Evolutionary conservation across 352 stramenopile species (phyloP), one percentile per base, ranked within the genome.

Genomic region (Pythium utonaiense): DNA sequence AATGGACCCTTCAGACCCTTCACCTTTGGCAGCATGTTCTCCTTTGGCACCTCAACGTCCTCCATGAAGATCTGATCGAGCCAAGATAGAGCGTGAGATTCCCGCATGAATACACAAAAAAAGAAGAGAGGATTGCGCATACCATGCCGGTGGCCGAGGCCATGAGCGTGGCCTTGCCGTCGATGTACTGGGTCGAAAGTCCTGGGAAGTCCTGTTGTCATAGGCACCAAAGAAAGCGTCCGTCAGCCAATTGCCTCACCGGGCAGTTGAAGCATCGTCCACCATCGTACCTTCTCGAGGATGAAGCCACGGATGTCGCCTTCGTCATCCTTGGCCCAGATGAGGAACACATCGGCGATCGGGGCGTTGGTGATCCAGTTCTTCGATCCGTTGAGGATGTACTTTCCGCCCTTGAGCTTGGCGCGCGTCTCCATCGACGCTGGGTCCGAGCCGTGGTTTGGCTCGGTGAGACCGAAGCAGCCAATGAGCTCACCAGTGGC

Each of bases 41-140:
- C 86, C 52, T 86, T 89, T 3, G 96, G 95, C 13, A 99, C 88
- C 65, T 91, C 76, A 24, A 99, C 96, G 62, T 99, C 93, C 51
- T 99, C 96, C 73, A 99, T 89, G 70, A 98, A 98, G 56, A 99
- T 99, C 86, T 86, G n/a, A n/a, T n/a, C n/a, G n/a, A n/a, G n/a
- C n/a, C n/a, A n/a, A n/a, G n/a, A n/a, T n/a, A n/a, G n/a, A n/a
- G n/a, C n/a, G n/a, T n/a, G n/a, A n/a, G n/a, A n/a, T n/a, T n/a
- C n/a, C n/a, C n/a, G n/a, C n/a, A n/a, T n/a, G n/a, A n/a, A n/a
- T n/a, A 36, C n/a, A 36, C 28, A 44, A 10, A 17, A 21, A 54
- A 6, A 41, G n/a, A n/a, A n/a, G n/a, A n/a, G n/a, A n/a, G n/a
- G n/a, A n/a, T n/a, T n/a, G n/a, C n/a, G 30, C 38, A 28, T 57